phyloP scores from a whole-genome alignment of 345 rosid species.

The Noccaea caerulescens region DNA sequence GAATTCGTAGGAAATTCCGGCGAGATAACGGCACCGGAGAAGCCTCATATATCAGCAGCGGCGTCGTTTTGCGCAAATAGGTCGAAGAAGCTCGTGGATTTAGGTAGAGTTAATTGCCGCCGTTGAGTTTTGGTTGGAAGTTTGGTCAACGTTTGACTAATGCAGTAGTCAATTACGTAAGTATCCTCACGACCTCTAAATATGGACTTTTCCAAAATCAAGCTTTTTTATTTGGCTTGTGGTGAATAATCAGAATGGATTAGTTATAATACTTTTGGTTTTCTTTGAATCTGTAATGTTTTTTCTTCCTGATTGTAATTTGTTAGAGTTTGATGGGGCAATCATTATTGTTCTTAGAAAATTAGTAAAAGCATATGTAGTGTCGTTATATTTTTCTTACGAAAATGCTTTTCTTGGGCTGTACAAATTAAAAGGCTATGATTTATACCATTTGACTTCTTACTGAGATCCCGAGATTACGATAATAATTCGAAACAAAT shows the following conservation, averaged over 20 bases:
- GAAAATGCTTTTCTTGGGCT: not conserved
- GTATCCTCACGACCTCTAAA: slow-evolving; percentile 15
- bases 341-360: slow-evolving; percentile 19
- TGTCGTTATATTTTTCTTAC: not conserved
- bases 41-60: slow-evolving; percentile 71
- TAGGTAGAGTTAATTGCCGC: slow-evolving; percentile 70
- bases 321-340: slow-evolving; percentile 26
- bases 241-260: slow-evolving; percentile 11
- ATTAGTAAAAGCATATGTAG: slow-evolving; percentile 12
- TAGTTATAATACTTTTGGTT: not conserved
- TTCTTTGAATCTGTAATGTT: not conserved
- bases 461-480: not conserved
- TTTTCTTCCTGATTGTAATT: not conserved
- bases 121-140: slow-evolving; percentile 49
- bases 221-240: slow-evolving; percentile 25
- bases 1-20: slow-evolving; percentile 51
- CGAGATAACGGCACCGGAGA: slow-evolving; percentile 52
- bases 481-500: not conserved
- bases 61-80: slow-evolving; percentile 75
- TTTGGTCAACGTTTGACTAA: slow-evolving; percentile 44
- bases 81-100: slow-evolving; percentile 87
- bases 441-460: not conserved
- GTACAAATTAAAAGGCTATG: not conserved
- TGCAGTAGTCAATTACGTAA: slow-evolving; percentile 4
- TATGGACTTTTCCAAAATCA: slow-evolving; percentile 25